These are phyloP conservation scores for Alopecurus myosuroides DNA, from an alignment of 176 grass and related monocot species.

Conservation along the genomic window DNA sequence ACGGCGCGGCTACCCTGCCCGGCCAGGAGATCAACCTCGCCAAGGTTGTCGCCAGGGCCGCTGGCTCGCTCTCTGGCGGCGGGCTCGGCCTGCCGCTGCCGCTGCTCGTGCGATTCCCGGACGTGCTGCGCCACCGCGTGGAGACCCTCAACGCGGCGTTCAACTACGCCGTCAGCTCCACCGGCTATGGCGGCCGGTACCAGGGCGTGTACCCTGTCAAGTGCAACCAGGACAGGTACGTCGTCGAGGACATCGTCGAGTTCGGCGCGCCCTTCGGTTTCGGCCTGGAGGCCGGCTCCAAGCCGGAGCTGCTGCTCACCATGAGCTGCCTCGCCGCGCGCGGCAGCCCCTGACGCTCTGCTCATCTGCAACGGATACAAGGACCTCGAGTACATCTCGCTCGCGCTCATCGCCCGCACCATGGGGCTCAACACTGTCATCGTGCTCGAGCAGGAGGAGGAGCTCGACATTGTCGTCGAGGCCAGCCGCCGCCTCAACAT, in stretches of 20 bases:
- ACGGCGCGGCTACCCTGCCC: conserved; percentile 59
- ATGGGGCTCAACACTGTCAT: conserved; percentile 77
- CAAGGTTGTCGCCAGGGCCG: conserved; percentile 71
- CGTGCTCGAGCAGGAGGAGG: conserved; percentile 96
- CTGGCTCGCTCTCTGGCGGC: conserved; percentile 21
- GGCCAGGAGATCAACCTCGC: conserved; percentile 85
- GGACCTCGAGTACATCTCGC: conserved; percentile 75
- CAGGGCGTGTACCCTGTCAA: conserved; percentile 97
- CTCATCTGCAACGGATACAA: conserved; percentile 97
- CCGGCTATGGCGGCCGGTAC: conserved; percentile 54
- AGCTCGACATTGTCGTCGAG: conserved; percentile 85
- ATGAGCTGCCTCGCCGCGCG: conserved; percentile 69
- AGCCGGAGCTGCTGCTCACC: conserved; percentile 87
- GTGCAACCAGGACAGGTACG: conserved; percentile 93
- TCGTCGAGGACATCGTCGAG: conserved; percentile 91
- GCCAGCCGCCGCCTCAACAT: conserved; percentile 58
- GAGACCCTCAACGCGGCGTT: conserved; percentile 75
- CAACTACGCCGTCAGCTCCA: conserved; percentile 62
- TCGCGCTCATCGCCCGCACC: conserved; percentile 69
- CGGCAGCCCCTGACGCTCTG: conserved; percentile 64
- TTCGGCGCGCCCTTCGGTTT: conserved; percentile 72
- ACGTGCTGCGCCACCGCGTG: conserved; percentile 83
- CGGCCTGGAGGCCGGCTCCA: conserved; percentile 90
- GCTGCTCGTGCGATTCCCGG: conserved; percentile 73
- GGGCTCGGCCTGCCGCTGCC: conserved; percentile 77